Evolutionary conservation across 495 filamentous ascomycete genomes (phyloP).

Genomic region (Amniculicola lignicola): DNA sequence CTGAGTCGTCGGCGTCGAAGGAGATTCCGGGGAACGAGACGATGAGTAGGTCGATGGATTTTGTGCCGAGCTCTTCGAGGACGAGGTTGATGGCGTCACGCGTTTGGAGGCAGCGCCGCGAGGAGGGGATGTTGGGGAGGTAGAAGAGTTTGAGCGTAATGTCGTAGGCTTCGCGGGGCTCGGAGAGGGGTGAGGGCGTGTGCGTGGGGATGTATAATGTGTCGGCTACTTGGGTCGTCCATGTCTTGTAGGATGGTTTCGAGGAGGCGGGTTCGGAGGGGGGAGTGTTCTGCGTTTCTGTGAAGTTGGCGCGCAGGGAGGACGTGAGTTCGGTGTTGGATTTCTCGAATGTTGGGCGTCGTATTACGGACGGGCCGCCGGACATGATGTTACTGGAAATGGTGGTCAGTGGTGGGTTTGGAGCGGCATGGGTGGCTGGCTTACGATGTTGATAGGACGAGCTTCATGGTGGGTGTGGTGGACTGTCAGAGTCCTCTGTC

Average conservation of each 20-base stretch:
- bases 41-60: conserved; percentile 81
- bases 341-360: conserved; percentile 66
- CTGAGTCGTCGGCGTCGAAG: conserved; percentile 84
- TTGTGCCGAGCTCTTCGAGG: conserved; percentile 68
- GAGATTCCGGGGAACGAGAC: conserved; percentile 89
- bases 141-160: conserved; percentile 95
- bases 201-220: conserved; percentile 73
- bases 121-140: conserved; percentile 63
- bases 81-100: conserved; percentile 75
- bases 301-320: conserved; percentile 78
- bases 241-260: conserved; percentile 47
- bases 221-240: conserved; percentile 61
- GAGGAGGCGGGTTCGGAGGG: conserved; percentile 38
- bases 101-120: conserved; percentile 62
- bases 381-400: conserved; percentile 75
- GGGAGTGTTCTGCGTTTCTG: conserved; percentile 42
- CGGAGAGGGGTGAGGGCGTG: conserved; percentile 67
- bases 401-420: conserved; percentile 8
- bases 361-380: conserved; percentile 73
- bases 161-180: conserved; percentile 79
- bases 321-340: conserved; percentile 86
- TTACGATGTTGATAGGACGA: conserved; percentile 87
- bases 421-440: conserved; percentile 29
- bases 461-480: conserved; percentile 50
- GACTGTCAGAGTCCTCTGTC: too few species aligned